Evolutionary conservation across 495 filamentous ascomycete species (phyloP).

Genomic region (Aspergillus funiculosus): DNA sequence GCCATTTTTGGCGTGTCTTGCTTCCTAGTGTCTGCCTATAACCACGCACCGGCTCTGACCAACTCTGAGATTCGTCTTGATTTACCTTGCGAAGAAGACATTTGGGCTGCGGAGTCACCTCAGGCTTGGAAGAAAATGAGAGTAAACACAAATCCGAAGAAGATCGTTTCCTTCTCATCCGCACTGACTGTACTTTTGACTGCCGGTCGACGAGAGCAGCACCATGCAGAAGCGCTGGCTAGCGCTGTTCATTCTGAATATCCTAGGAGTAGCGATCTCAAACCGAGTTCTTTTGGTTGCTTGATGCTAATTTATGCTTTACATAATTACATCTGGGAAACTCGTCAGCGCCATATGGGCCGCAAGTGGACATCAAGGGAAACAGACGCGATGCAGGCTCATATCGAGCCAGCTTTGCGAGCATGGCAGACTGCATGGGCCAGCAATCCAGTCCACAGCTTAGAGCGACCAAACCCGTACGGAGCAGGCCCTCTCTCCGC

Average conservation of each 20-base stretch:
- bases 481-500: slow-evolving; percentile 86
- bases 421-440: slow-evolving; percentile 97
- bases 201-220: slow-evolving; percentile 67
- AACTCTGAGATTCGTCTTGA: slow-evolving; percentile 93
- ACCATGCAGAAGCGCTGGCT: slow-evolving; percentile 19
- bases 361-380: slow-evolving; percentile 88
- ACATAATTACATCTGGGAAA: slow-evolving; percentile 99
- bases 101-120: slow-evolving; percentile 80
- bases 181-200: slow-evolving; percentile 76
- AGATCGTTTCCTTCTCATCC: slow-evolving; percentile 62
- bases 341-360: slow-evolving; percentile 81
- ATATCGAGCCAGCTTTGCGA: slow-evolving; percentile 89
- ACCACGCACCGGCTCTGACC: slow-evolving; percentile 81
- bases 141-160: slow-evolving; percentile 58
- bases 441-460: slow-evolving; percentile 75
- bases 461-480: slow-evolving; percentile 84
- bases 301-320: slow-evolving; percentile 89
- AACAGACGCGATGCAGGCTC: slow-evolving; percentile 92
- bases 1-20: slow-evolving; percentile 88
- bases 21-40: slow-evolving; percentile 86
- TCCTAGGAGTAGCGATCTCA: slow-evolving; percentile 58
- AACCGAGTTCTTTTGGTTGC: slow-evolving; percentile 92
- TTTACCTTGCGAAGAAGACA: slow-evolving; percentile 87
- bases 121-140: slow-evolving; percentile 72
- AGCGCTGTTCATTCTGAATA: slow-evolving; percentile 23